A percentile compares a stretch with the other conserved stretches of the same genome.
Conservation (phyloP, 768 basidiomycete species). For the Phaeotremella skinneri region DNA sequence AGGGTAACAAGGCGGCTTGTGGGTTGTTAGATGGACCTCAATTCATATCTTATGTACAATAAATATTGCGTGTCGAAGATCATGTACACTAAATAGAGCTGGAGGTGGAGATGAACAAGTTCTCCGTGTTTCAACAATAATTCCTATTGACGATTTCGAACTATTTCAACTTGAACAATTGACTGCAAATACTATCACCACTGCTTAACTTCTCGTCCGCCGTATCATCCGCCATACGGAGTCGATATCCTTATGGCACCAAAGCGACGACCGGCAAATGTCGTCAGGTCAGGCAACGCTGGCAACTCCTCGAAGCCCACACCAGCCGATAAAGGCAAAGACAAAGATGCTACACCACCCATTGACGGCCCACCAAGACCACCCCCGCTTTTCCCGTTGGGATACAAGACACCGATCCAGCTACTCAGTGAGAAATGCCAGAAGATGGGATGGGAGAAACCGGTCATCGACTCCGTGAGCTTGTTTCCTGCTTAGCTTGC, state of each 20-base stretch:
- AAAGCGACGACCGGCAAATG: slow-evolving; percentile 62
- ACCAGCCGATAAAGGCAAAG: slow-evolving; percentile 52
- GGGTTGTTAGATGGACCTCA: too few relatives aligned
- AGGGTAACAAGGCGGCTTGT: too few relatives aligned
- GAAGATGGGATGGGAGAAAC: slow-evolving; percentile 84
- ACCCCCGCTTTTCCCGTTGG: slow-evolving; percentile 70
- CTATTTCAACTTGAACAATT: too few relatives aligned
- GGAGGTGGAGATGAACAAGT: too few relatives aligned
- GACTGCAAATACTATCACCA: too few relatives aligned
- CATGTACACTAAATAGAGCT: too few relatives aligned
- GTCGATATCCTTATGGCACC: slow-evolving; percentile 49
- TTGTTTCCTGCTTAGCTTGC: slow-evolving; percentile 10
- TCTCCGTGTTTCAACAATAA: too few relatives aligned
- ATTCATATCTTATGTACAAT: too few relatives aligned
- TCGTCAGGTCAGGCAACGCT: slow-evolving; percentile 85
- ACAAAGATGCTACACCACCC: slow-evolving; percentile 27
- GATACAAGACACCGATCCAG: slow-evolving; percentile 78
- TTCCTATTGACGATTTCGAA: too few relatives aligned
- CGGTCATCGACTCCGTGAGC: slow-evolving; percentile 70
- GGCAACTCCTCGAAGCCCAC: slow-evolving; percentile 71
- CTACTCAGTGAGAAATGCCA: slow-evolving; percentile 85
- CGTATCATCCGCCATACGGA: too few relatives aligned
- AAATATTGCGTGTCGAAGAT: too few relatives aligned
- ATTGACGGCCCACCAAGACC: slow-evolving; percentile 41
- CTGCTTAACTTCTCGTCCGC: too few relatives aligned